Evolutionary conservation across 441 rosid genomes (phyloP), one percentile per base, ranked within the genome.

Genomic region (Viola pubescens): DNA sequence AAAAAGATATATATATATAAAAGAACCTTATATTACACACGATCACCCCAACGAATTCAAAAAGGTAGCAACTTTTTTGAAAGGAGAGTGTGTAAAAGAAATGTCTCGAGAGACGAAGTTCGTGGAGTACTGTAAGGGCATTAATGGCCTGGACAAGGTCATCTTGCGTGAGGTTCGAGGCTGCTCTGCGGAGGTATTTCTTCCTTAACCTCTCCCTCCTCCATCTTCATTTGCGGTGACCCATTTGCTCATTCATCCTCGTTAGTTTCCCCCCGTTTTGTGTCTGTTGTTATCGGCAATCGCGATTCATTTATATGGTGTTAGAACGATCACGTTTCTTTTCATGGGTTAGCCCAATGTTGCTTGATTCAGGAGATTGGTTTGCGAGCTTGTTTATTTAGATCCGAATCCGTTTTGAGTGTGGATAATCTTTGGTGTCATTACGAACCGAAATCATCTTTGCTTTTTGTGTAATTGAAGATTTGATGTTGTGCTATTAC

Each of bases 121-220:
- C 41, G 76, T 82, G 6, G 82, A 82, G 72, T 68, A 50, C 48
- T 64, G 81, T 61, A 81, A 70, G 53, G 94, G 85, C 64, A 38
- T 63, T 7, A 82, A 87, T 55, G 90, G 90, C 72, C 79, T 87
- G 54, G 84, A 81, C 4, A 86, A 78, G 76, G 64, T 87, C 76
- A 59, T 78, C 44, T 58, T 87, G 63, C 74, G 88, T 3, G 86
- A 83, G 66, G 71, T 50, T 52, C 80, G 77, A 0, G 80, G 84
- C 51, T 77, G 52, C 49, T 82, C 87, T 45, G 79, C 77, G 39
- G 86, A 87, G 90, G 94, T 86, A 70, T 37, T 0, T 34, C 9
- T 13, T 66, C 1, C 48, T 47, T 7, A 16, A 52, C 14, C 9
- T 3, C 6, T 62, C 37, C 0, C 37, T 4, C 42, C 9, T 1